Evolutionary conservation across 176 grass and related monocot species (phyloP).

Genomic region (Zizania latifolia): DNA sequence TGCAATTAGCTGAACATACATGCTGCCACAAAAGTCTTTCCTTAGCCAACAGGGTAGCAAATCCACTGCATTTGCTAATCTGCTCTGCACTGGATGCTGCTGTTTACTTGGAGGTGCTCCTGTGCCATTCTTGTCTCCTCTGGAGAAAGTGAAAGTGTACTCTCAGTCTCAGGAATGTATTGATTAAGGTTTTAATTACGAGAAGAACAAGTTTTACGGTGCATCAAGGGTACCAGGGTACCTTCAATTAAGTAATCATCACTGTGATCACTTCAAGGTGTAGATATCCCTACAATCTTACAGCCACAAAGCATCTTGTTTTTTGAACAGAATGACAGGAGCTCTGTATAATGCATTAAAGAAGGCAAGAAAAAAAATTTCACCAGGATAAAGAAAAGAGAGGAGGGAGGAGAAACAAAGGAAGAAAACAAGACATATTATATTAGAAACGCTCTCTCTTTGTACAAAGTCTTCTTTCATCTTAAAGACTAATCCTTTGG

Average conservation of each 20-base stretch:
- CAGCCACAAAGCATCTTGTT: no score
- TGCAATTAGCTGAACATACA: neutral
- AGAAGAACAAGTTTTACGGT: neutral
- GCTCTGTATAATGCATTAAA: no score
- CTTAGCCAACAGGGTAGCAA: neutral
- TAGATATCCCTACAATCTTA: no score
- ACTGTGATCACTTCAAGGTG: neutral
- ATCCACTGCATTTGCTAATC: neutral
- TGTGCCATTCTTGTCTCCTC: neutral
- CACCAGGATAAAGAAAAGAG: no score
- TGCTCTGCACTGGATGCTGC: neutral
- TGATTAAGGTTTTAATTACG: neutral
- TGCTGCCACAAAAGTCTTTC: neutral
- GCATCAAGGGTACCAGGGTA: neutral
- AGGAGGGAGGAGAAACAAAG: no score
- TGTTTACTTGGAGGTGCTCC: neutral
- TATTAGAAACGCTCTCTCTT: no score
- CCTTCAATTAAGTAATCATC: neutral
- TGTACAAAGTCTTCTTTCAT: no score
- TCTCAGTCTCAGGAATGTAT: neutral
- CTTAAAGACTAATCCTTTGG: no score
- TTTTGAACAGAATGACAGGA: no score
- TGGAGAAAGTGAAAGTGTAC: neutral
- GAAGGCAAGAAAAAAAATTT: no score
- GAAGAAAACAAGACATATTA: no score